These are phyloP conservation scores for Phytopythium montanum DNA, from an alignment of 352 stramenopile genomes.

Conservation along the genomic window DNA sequence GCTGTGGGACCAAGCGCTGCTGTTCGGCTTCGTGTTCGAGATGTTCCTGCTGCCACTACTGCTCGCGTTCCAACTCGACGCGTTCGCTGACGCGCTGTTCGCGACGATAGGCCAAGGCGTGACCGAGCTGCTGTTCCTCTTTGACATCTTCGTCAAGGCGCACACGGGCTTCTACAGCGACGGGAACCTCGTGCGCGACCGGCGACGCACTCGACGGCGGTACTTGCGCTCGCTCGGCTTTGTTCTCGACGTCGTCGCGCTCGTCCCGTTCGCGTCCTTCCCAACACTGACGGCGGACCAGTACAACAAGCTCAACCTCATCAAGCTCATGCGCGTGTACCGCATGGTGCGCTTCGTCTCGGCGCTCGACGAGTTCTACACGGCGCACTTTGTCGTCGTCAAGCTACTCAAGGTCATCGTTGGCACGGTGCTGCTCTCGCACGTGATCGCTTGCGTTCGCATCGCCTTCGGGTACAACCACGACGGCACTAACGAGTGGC, in stretches of 20 bases:
- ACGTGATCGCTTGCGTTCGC: constrained; percentile 54
- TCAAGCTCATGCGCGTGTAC: constrained; percentile 45
- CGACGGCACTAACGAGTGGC: constrained; percentile 44
- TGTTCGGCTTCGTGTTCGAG: constrained; percentile 49
- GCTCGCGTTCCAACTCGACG: constrained; percentile 35
- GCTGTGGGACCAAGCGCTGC: constrained; percentile 52
- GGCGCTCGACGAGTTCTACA: constrained; percentile 58
- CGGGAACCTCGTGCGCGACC: constrained; percentile 53
- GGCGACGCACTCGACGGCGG: constrained; percentile 25
- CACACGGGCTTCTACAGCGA: constrained; percentile 59
- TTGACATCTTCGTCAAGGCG: constrained; percentile 54
- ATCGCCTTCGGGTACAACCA: constrained; percentile 57
- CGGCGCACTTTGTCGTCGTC: constrained; percentile 50
- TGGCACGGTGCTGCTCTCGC: constrained; percentile 44
- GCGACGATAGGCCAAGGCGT: background rate
- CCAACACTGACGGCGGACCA: background rate
- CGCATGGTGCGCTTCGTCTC: constrained; percentile 41
- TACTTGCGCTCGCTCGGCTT: constrained; percentile 55
- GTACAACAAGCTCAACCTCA: constrained; percentile 1
- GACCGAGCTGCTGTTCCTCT: constrained; percentile 45
- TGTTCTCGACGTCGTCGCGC: constrained; percentile 37
- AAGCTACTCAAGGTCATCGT: constrained; percentile 50
- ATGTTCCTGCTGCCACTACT: constrained; percentile 56
- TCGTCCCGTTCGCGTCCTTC: constrained; percentile 28
- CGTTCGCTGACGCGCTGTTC: background rate